Evolutionary conservation across 495 filamentous ascomycete genomes (phyloP).

Genomic region (Tuber melanosporum): DNA sequence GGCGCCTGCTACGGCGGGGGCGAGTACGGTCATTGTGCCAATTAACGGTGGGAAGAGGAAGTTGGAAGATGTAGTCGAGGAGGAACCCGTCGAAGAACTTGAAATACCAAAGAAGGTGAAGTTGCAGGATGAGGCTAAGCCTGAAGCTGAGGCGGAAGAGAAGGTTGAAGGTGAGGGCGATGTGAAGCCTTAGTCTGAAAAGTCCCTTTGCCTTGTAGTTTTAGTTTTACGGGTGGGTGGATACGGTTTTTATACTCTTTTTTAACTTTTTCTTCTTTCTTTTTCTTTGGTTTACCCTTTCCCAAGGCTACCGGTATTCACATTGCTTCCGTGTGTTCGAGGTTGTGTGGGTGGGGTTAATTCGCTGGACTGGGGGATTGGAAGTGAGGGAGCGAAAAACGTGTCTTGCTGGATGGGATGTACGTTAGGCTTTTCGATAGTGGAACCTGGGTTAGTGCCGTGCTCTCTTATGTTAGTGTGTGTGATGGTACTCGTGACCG

Average conservation of each 20-base stretch:
- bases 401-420: not conserved
- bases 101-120: conserved; percentile 45
- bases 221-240: not conserved
- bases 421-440: not conserved
- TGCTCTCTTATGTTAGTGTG: not conserved
- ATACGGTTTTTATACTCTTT: not conserved
- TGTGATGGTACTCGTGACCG: not conserved
- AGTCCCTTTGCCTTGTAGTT: not conserved
- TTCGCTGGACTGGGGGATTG: not conserved
- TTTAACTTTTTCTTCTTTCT: not conserved
- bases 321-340: not conserved
- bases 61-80: conserved; percentile 46
- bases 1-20: not conserved
- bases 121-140: conserved; percentile 24
- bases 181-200: not conserved
- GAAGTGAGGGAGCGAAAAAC: not conserved
- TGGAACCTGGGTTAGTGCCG: not conserved
- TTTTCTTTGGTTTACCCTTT: not conserved
- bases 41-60: conserved; percentile 27
- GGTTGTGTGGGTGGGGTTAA: not conserved
- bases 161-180: not conserved
- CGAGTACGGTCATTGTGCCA: conserved; percentile 15
- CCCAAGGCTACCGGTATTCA: not conserved
- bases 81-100: conserved; percentile 39
- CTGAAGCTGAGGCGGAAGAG: not conserved